Conservation (phyloP, 1,284 basidiomycete species). For the Sporisorium graminicola region DNA sequence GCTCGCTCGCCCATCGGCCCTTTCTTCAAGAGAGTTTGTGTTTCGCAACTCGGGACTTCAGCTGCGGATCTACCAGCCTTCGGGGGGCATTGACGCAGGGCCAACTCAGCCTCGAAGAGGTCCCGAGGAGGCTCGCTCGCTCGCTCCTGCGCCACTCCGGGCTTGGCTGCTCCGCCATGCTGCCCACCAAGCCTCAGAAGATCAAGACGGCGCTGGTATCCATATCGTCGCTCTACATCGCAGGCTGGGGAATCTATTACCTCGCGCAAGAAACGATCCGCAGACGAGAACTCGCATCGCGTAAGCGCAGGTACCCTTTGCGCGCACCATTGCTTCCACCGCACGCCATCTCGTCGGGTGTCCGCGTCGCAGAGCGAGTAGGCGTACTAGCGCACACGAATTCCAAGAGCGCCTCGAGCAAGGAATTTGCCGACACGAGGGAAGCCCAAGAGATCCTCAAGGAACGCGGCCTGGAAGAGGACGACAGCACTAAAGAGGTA, state of each 20-base stretch:
- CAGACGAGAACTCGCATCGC: constrained; percentile 24
- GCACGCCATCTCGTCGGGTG: constrained; percentile 38
- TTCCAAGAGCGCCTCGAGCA: constrained; percentile 7
- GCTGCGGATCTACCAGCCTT: too few relatives aligned
- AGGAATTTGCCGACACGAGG: background rate
- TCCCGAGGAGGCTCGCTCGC: background rate
- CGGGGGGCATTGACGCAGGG: background rate
- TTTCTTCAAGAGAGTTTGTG: too few relatives aligned
- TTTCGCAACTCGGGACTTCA: background rate
- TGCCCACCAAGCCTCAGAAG: constrained; percentile 38
- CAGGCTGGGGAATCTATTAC: constrained; percentile 61
- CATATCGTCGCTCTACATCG: constrained; percentile 30
- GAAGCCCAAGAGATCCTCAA: constrained; percentile 19
- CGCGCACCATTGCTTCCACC: constrained; percentile 39
- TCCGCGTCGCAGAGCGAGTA: constrained; percentile 36
- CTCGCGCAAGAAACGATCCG: constrained; percentile 54
- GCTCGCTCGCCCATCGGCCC: background rate
- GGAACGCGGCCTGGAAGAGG: constrained; percentile 15
- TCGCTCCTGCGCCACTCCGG: background rate
- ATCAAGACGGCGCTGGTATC: constrained; percentile 42
- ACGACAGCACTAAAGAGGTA: constrained; percentile 6
- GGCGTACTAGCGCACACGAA: constrained; percentile 33
- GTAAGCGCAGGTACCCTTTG: constrained; percentile 45
- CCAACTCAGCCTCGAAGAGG: background rate
- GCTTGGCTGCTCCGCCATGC: constrained; percentile 17